These are phyloP conservation scores for Globisporangium abappressorium DNA, from an alignment of 352 stramenopile species.

Conservation along the genomic window DNA sequence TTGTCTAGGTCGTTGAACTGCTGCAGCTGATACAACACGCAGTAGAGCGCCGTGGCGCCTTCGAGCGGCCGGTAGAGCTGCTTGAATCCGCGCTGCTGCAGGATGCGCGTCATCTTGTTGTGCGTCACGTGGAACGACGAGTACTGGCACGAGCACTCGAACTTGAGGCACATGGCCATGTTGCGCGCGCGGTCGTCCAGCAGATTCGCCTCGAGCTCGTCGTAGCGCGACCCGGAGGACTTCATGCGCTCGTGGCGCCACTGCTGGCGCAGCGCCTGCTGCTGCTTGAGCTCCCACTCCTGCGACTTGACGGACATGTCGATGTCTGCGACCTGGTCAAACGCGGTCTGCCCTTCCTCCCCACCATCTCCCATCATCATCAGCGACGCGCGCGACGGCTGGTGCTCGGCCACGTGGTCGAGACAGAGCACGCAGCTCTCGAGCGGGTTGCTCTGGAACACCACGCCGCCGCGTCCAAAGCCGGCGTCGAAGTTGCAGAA, in stretches of 20 bases:
- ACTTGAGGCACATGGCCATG: slow-evolving; percentile 61
- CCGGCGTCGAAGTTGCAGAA: slow-evolving; percentile 84
- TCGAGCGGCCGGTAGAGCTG: slow-evolving; percentile 45
- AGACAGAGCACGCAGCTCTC: slow-evolving; percentile 57
- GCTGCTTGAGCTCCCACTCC: slow-evolving; percentile 26
- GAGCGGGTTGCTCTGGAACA: slow-evolving; percentile 34
- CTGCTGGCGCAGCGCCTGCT: slow-evolving; percentile 17
- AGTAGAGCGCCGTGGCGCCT: slow-evolving; percentile 52
- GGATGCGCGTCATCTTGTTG: slow-evolving; percentile 61
- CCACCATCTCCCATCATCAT: background rate
- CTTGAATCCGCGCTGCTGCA: slow-evolving; percentile 44
- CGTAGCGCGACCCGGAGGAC: slow-evolving; percentile 19
- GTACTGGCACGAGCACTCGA: slow-evolving; percentile 73
- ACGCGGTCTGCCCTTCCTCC: slow-evolving; percentile 4
- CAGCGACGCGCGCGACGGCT: slow-evolving; percentile 7
- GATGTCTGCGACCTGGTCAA: slow-evolving; percentile 14
- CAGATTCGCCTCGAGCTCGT: slow-evolving; percentile 68
- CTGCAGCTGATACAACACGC: slow-evolving; percentile 59
- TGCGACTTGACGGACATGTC: slow-evolving; percentile 19
- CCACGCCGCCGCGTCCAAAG: slow-evolving; percentile 38
- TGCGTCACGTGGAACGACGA: slow-evolving; percentile 54
- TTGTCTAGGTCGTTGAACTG: slow-evolving; percentile 75
- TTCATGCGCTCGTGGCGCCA: slow-evolving; percentile 13
- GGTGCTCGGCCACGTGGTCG: slow-evolving; percentile 28
- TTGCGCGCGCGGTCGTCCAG: slow-evolving; percentile 68